phyloP scores from a whole-genome alignment of 2,329 filamentous ascomycete species.

The Thelonectria olida region DNA sequence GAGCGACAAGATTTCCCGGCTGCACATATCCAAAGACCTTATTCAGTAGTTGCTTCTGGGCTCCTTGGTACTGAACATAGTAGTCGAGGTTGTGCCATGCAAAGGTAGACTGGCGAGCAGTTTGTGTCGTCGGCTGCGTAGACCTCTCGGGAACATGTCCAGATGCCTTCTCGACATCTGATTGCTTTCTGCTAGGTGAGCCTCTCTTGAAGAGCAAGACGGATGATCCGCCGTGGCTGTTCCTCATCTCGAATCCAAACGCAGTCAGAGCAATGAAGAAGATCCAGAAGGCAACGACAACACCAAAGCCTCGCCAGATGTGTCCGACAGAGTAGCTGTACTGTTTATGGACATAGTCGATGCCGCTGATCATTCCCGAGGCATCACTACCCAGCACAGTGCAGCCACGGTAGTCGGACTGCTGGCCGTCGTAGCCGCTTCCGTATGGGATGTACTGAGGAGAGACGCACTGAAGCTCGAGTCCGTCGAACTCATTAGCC shows the following conservation, averaged over 20 bases:
- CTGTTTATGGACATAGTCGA: slow-evolving; percentile 58
- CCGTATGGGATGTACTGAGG: slow-evolving; percentile 63
- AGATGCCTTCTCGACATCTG: slow-evolving; percentile 40
- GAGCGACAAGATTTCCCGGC: slow-evolving; percentile 80
- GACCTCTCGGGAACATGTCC: not conserved
- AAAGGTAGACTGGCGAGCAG: slow-evolving; percentile 69
- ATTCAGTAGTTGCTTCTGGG: slow-evolving; percentile 65
- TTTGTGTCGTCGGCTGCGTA: slow-evolving; percentile 25
- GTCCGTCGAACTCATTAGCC: slow-evolving; percentile 65
- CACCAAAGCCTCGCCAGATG: slow-evolving; percentile 77
- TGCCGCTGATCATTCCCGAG: slow-evolving; percentile 56
- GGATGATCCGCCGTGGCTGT: slow-evolving; percentile 22
- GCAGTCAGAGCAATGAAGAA: slow-evolving; percentile 77
- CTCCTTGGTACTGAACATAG: slow-evolving; percentile 71
- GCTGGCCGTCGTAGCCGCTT: slow-evolving; percentile 41
- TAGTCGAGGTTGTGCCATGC: slow-evolving; percentile 77
- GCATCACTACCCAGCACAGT: slow-evolving; percentile 57
- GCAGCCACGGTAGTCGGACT: slow-evolving; percentile 56
- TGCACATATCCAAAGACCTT: slow-evolving; percentile 79
- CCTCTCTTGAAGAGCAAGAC: slow-evolving; percentile 24
- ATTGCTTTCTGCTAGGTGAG: slow-evolving; percentile 38
- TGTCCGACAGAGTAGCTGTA: slow-evolving; percentile 63
- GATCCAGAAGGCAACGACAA: slow-evolving; percentile 75
- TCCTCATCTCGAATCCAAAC: slow-evolving; percentile 66
- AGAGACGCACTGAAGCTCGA: slow-evolving; percentile 65